Conservation (phyloP, 495 filamentous ascomycete genomes). For the Xylaria nigripes region DNA sequence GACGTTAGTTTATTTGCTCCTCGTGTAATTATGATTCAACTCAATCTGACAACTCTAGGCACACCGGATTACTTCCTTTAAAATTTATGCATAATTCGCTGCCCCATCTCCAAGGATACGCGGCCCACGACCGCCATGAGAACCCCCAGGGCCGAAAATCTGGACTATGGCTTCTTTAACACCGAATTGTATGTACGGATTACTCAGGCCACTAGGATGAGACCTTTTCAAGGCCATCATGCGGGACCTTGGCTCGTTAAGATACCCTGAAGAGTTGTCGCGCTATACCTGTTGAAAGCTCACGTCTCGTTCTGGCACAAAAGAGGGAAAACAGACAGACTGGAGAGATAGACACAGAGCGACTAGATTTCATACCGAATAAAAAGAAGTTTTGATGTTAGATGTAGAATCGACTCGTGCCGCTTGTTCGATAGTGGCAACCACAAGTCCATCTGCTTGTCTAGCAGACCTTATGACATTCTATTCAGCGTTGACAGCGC, state of each 20-base stretch:
- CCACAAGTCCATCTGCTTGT: not conserved
- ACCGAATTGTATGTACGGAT: constrained; percentile 17
- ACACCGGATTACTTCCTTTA: constrained; percentile 99
- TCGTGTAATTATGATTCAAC: constrained; percentile 7
- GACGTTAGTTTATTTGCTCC: constrained; percentile 48
- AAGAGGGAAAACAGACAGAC: not conserved
- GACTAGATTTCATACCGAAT: constrained; percentile 13
- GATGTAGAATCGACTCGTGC: not conserved
- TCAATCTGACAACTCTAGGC: constrained; percentile 33
- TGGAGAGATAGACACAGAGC: constrained; percentile 9
- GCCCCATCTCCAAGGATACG: constrained; percentile 12
- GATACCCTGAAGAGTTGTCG: constrained; percentile 6
- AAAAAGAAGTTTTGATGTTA: constrained; percentile 11
- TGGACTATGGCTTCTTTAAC: constrained; percentile 1
- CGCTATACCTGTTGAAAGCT: constrained; percentile 2
- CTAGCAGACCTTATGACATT: not conserved
- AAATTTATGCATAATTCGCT: constrained; percentile 13
- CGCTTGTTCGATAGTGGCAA: not conserved
- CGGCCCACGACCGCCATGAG: constrained; percentile 17
- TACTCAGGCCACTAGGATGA: constrained; percentile 20
- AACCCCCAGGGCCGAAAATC: not conserved
- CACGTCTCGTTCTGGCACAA: not conserved
- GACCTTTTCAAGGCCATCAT: constrained; percentile 4
- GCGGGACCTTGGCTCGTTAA: constrained; percentile 4
- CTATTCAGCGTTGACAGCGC: too few relatives aligned